These are phyloP conservation scores for Coemansia sp. DNA, from an alignment of 192 early-diverging fungal species.

Conservation along the genomic window DNA sequence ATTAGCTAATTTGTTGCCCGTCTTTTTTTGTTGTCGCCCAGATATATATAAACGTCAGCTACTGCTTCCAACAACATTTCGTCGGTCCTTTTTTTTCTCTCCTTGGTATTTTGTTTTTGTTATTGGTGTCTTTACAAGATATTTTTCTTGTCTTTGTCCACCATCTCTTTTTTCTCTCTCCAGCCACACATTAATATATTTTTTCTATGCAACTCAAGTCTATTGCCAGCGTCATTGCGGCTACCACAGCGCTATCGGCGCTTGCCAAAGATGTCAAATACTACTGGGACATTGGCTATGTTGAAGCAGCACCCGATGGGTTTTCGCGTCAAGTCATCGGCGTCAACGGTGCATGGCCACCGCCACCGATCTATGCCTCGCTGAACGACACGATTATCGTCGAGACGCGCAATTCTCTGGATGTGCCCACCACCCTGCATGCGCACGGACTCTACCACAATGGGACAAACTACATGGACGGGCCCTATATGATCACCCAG, in stretches of 20 bases:
- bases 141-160: not conserved
- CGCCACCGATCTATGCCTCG: conserved; percentile 41
- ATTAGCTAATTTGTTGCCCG: not conserved
- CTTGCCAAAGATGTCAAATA: conserved; percentile 61
- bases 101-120: not conserved
- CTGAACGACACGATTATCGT: conserved; percentile 46
- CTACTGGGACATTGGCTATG: conserved; percentile 73
- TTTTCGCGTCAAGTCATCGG: conserved; percentile 67
- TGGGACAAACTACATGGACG: conserved; percentile 72
- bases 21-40: conserved; percentile 3
- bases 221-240: conserved; percentile 34
- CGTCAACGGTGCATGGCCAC: conserved; percentile 69
- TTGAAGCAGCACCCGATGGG: conserved; percentile 69
- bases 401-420: conserved; percentile 62
- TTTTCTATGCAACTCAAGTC: conserved; percentile 31
- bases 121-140: not conserved
- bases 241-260: conserved; percentile 14
- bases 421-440: conserved; percentile 66
- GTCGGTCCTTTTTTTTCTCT: conserved; percentile 10
- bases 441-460: conserved; percentile 82
- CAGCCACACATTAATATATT: not conserved
- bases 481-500: conserved; percentile 70
- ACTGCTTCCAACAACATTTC: conserved; percentile 5
- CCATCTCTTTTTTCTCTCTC: not conserved
- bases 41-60: too few species aligned